These are phyloP conservation scores for Dryas drummondii DNA, from an alignment of 306 rosid genomes.

Conservation along the genomic window DNA sequence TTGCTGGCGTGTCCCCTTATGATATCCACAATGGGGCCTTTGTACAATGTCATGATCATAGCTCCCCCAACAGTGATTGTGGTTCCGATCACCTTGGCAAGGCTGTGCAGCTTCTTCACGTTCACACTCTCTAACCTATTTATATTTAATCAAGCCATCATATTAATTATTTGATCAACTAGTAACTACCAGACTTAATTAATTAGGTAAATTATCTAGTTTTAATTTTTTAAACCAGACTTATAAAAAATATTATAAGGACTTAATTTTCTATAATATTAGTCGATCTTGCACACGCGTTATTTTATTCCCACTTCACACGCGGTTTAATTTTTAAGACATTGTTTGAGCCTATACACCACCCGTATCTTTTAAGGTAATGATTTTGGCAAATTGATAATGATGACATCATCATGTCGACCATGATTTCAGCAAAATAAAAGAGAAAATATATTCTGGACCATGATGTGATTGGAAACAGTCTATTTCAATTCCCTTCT, in stretches of 20 bases:
- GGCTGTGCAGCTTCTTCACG: slow-evolving; percentile 57
- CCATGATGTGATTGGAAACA: background rate
- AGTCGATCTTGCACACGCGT: no score
- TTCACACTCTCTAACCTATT: slow-evolving; percentile 81
- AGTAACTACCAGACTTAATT: no score
- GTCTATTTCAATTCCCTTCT: background rate
- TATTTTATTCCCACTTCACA: no score
- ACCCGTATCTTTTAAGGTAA: no score
- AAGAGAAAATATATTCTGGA: background rate
- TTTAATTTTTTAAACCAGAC: no score
- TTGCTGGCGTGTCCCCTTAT: slow-evolving; percentile 38
- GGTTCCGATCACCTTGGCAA: slow-evolving; percentile 85
- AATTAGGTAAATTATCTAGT: no score
- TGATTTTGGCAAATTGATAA: background rate
- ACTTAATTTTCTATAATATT: no score
- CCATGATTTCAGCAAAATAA: slow-evolving; percentile 1
- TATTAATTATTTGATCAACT: no score
- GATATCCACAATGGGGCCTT: slow-evolving; percentile 73
- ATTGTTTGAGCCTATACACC: no score
- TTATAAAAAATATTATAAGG: no score
- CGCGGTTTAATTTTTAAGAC: no score
- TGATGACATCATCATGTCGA: background rate
- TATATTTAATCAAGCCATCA: background rate
- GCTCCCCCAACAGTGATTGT: slow-evolving; percentile 81
- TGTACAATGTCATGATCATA: slow-evolving; percentile 95